These are phyloP conservation scores for Globisporangium spinosum DNA, from an alignment of 352 stramenopile genomes.

Conservation along the genomic window DNA sequence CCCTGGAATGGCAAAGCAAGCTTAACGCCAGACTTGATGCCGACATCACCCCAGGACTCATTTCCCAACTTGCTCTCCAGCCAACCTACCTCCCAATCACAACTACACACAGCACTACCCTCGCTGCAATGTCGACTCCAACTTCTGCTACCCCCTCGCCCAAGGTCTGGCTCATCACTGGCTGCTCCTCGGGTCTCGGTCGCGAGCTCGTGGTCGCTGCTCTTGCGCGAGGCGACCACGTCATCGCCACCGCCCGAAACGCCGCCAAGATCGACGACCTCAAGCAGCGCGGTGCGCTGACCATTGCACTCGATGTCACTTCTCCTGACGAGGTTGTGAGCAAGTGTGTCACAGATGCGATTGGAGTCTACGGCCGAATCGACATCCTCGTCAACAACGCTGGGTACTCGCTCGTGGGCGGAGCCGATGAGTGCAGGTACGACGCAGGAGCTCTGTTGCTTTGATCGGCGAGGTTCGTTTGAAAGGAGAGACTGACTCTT, in stretches of 20 bases:
- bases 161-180: slow-evolving; percentile 19
- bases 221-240: slow-evolving; percentile 26
- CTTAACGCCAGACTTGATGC: too few species aligned
- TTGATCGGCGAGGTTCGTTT: too few species aligned
- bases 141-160: not conserved
- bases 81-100: too few species aligned
- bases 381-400: slow-evolving; percentile 47
- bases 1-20: too few species aligned
- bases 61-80: too few species aligned
- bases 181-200: slow-evolving; percentile 20
- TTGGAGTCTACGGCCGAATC: slow-evolving; percentile 27
- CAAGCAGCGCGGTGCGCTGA: slow-evolving; percentile 22
- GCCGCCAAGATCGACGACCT: slow-evolving; percentile 25
- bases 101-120: too few species aligned
- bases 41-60: too few species aligned
- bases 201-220: slow-evolving; percentile 27
- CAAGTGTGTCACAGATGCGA: slow-evolving; percentile 18
- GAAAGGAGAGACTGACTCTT: too few species aligned
- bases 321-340: slow-evolving; percentile 23
- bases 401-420: slow-evolving; percentile 30
- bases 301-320: slow-evolving; percentile 34
- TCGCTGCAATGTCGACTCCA: too few species aligned
- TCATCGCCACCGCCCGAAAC: slow-evolving; percentile 35
- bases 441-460: too few species aligned
- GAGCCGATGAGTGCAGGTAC: slow-evolving; percentile 4